These are phyloP conservation scores for Leishmania amazonensis DNA, from an alignment of 208 protist genomes.

Conservation along the genomic window DNA sequence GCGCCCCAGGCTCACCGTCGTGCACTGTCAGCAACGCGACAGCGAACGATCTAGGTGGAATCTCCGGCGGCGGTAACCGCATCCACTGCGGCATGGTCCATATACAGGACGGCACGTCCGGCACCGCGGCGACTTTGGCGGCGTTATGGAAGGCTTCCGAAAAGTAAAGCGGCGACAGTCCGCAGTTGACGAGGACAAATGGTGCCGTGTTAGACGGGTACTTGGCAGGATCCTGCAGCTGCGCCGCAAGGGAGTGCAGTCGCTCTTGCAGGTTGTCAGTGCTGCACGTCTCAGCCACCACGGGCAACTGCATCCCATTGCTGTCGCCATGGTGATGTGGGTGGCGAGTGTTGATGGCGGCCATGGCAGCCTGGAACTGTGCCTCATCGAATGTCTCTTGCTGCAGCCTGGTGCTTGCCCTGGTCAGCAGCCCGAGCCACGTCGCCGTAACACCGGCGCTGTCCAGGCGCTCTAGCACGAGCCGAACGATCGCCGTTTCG, in stretches of 20 bases:
- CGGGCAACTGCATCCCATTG: slow-evolving; percentile 10
- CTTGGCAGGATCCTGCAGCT: slow-evolving; percentile 12
- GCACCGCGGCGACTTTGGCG: not conserved
- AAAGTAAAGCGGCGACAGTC: slow-evolving; percentile 46
- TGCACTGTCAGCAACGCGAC: slow-evolving; percentile 27
- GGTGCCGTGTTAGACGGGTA: slow-evolving; percentile 11
- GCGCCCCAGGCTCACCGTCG: not conserved
- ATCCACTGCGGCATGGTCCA: slow-evolving; percentile 33
- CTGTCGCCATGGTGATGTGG: not conserved
- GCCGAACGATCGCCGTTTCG: slow-evolving; percentile 35
- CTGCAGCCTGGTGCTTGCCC: slow-evolving; percentile 39
- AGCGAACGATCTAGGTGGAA: slow-evolving; percentile 41
- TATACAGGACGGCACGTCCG: not conserved
- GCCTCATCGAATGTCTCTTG: slow-evolving; percentile 48
- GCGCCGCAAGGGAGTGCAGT: slow-evolving; percentile 19
- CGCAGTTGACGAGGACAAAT: slow-evolving; percentile 49
- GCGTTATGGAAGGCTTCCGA: slow-evolving; percentile 23
- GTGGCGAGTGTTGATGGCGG: not conserved
- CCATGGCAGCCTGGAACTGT: slow-evolving; percentile 38
- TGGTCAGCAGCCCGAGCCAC: slow-evolving; percentile 39
- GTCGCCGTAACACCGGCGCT: slow-evolving; percentile 31
- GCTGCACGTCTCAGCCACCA: slow-evolving; percentile 29
- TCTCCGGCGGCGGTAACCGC: slow-evolving; percentile 48
- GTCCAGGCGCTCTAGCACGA: slow-evolving; percentile 32
- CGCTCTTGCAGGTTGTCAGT: slow-evolving; percentile 34